These are phyloP conservation scores for Neckera pumila DNA, from an alignment of 225 moss, liverwort and hornwort genomes.

Conservation along the genomic window DNA sequence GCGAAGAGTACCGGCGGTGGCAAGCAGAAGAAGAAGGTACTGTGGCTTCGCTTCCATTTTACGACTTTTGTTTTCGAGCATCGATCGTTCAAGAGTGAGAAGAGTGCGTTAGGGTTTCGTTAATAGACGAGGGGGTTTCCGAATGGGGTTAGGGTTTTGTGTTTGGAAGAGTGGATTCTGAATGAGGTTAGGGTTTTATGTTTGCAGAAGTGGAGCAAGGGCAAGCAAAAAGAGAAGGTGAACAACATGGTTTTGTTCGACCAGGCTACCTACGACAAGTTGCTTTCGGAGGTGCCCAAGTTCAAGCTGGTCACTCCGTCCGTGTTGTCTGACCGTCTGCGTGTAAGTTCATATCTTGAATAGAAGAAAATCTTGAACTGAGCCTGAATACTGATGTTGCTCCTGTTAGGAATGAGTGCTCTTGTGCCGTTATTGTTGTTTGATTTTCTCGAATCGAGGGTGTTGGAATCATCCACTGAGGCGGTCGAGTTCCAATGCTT, in stretches of 20 bases:
- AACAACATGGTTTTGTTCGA: constrained; percentile 72
- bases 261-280: constrained; percentile 56
- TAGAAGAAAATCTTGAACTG: neutral
- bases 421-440: too few species aligned
- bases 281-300: constrained; percentile 55
- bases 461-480: too few species aligned
- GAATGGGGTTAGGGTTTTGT: neutral
- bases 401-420: neutral
- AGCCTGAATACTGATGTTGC: neutral
- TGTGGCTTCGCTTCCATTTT: neutral
- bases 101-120: neutral
- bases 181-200: neutral
- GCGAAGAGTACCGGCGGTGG: constrained; percentile 92
- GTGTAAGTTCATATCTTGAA: constrained; percentile 13
- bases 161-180: neutral
- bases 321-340: constrained; percentile 55
- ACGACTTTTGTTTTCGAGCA: neutral
- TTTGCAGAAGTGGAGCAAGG: constrained; percentile 67
- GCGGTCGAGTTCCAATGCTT: too few species aligned
- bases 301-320: constrained; percentile 61
- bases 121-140: neutral
- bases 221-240: constrained; percentile 71
- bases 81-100: neutral
- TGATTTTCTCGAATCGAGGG: neutral
- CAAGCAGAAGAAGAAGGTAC: constrained; percentile 99